Percentiles rank a stretch among this genome's conserved stretches.
phyloP scores from a whole-genome alignment of 257 asterid genomes.

The Nicotiana undulata region DNA sequence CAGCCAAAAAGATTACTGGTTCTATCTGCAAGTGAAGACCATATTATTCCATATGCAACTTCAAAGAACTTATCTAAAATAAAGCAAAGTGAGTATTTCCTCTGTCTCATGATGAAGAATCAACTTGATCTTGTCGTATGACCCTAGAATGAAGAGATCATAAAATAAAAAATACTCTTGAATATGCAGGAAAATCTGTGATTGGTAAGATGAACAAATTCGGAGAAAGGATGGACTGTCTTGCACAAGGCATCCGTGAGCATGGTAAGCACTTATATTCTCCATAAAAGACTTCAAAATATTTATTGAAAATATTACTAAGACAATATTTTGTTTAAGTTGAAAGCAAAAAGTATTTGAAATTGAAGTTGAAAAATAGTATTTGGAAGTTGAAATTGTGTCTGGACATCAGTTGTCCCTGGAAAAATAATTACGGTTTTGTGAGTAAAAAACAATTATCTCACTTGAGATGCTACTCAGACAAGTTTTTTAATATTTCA shows the following conservation, averaged over 20 bases:
- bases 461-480: not conserved
- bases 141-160: conserved; percentile 13
- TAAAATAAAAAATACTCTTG: not conserved
- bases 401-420: not conserved
- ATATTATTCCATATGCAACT: not conserved
- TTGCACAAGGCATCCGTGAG: conserved; percentile 41
- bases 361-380: not conserved
- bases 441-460: not conserved
- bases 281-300: not conserved
- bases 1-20: not conserved
- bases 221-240: conserved; percentile 27
- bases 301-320: not conserved
- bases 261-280: conserved; percentile 18
- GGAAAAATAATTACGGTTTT: not conserved
- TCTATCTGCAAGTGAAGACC: not conserved
- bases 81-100: not conserved
- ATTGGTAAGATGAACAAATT: conserved; percentile 29
- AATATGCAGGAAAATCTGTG: conserved; percentile 12
- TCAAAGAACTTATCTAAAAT: not conserved
- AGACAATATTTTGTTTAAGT: not conserved
- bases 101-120: not conserved
- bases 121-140: not conserved
- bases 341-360: not conserved
- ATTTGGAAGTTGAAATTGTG: not conserved
- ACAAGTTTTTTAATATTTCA: not conserved